phyloP scores from a whole-genome alignment of 805 yeast species.

The Yarrowia divulgata region DNA sequence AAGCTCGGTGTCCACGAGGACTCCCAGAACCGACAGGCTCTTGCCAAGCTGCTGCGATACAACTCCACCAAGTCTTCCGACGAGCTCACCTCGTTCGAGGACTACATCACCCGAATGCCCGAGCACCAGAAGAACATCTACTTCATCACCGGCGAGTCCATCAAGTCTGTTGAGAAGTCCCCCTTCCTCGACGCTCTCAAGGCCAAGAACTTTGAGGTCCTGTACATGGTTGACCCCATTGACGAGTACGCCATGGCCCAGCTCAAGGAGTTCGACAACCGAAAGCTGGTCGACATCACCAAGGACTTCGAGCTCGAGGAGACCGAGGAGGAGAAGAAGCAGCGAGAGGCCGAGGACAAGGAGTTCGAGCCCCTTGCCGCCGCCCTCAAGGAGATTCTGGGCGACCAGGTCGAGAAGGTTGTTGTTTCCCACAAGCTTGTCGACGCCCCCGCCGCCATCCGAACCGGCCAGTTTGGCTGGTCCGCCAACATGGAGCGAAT shows the following conservation, averaged over 20 bases:
- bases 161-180: conserved; percentile 97
- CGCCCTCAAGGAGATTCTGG: conserved; percentile 95
- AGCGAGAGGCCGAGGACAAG: conserved; percentile 91
- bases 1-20: conserved; percentile 99
- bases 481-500: conserved; percentile 99
- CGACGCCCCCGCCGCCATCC: conserved; percentile 99
- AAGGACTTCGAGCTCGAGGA: conserved; percentile 97
- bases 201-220: conserved; percentile 98
- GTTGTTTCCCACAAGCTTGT: conserved; percentile 96
- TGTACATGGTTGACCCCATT: conserved; percentile 98
- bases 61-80: conserved; percentile 95
- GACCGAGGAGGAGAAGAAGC: conserved; percentile 95
- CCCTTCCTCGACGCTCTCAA: conserved; percentile 99
- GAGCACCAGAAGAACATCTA: conserved; percentile 99
- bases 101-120: conserved; percentile 99
- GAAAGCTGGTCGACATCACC: conserved; percentile 96
- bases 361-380: conserved; percentile 93
- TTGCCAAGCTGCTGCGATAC: conserved; percentile 96
- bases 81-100: conserved; percentile 92
- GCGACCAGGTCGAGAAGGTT: conserved; percentile 99
- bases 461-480: conserved; percentile 99
- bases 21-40: conserved; percentile 93
- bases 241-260: conserved; percentile 99
- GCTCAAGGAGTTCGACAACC: conserved; percentile 99
- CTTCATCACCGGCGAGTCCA: conserved; percentile 98